These are phyloP conservation scores for Dunaliella salina DNA, from an alignment of 163 green algal species.

Conservation along the genomic window DNA sequence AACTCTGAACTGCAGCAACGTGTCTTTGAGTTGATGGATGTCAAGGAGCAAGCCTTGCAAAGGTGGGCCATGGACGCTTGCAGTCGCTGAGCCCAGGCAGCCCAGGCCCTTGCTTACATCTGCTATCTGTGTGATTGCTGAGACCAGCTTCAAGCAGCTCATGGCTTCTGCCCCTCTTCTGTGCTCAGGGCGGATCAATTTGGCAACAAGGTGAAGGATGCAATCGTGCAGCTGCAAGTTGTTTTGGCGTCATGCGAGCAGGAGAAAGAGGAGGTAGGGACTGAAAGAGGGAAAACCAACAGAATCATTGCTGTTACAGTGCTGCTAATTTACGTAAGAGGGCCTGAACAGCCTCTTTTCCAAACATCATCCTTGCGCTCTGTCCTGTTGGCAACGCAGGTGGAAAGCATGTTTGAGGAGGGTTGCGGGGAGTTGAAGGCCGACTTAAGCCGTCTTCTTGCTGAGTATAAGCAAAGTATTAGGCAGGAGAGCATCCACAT, in stretches of 20 bases:
- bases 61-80: neutral
- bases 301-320: too few relatives aligned
- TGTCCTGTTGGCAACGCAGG: too few relatives aligned
- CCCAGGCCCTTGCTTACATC: too few relatives aligned
- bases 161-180: too few relatives aligned
- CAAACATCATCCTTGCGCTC: too few relatives aligned
- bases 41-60: neutral
- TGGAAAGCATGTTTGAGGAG: neutral
- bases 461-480: neutral
- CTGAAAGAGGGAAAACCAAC: too few relatives aligned
- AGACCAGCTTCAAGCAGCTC: too few relatives aligned
- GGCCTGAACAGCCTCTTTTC: too few relatives aligned
- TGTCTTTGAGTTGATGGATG: neutral
- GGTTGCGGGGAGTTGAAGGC: neutral
- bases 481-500: neutral
- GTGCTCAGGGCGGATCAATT: neutral
- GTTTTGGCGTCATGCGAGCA: neutral
- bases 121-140: too few relatives aligned
- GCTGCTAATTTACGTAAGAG: too few relatives aligned
- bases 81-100: too few relatives aligned
- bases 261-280: neutral
- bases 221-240: slow-evolving; percentile 3
- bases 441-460: neutral
- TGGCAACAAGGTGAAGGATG: neutral
- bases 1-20: neutral